These are phyloP conservation scores for Camellia sinensis DNA, from an alignment of 148 eudicot genomes.

Conservation along the genomic window DNA sequence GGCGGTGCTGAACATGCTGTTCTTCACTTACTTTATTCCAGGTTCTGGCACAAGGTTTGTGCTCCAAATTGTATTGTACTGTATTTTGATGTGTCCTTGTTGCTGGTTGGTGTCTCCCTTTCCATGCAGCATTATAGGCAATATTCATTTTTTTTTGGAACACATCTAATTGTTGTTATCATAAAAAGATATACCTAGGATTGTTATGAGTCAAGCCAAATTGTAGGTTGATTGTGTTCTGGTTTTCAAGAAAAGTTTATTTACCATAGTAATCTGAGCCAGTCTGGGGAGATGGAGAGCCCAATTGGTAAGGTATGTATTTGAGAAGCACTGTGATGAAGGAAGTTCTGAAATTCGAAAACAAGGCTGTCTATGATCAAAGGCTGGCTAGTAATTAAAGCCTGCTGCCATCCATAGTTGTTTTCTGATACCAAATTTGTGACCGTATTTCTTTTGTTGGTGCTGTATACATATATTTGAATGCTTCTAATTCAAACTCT, in stretches of 20 bases:
- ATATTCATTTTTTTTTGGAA: not conserved
- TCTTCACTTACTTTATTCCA: conserved; percentile 92
- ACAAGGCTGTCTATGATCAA: not conserved
- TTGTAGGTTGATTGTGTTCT: not conserved
- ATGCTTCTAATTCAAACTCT: not conserved
- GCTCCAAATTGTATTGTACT: conserved; percentile 4
- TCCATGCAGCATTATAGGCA: not conserved
- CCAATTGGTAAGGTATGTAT: not conserved
- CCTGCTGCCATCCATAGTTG: conserved; percentile 1
- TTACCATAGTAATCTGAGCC: not conserved
- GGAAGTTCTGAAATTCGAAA: not conserved
- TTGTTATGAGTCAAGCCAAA: not conserved
- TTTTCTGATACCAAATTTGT: not conserved
- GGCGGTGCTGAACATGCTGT: conserved; percentile 99
- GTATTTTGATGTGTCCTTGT: not conserved
- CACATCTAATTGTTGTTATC: not conserved
- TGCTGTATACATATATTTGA: not conserved
- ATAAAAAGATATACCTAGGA: not conserved
- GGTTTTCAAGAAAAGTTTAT: not conserved
- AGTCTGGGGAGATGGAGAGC: not conserved
- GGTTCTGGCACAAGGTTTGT: conserved; percentile 98
- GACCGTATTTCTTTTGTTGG: not conserved
- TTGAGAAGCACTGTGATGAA: not conserved
- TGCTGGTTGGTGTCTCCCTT: not conserved
- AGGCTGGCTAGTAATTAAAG: not conserved